Base-by-base conservation (phyloP, 2,329 filamentous ascomycete genomes). In the Calonectria leucothoes region DNA sequence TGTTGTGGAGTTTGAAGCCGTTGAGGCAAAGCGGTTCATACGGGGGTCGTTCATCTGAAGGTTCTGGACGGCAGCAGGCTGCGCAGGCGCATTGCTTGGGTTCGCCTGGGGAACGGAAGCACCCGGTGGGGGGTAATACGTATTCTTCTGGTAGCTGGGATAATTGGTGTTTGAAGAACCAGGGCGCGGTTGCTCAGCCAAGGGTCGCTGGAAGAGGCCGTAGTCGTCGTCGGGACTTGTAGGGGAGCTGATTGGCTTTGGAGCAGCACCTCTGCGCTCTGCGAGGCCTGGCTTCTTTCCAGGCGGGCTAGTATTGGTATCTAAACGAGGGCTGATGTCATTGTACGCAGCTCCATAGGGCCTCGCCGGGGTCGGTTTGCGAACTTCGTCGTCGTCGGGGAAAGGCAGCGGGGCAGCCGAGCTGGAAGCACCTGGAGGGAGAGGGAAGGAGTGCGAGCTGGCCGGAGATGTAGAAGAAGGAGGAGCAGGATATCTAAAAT, bases 1-100 rank as follows among this genome's bases (percentile, higher is more conserved):
- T 2, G 96, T 98, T 0, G 97, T 99, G 2, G 96, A 98, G 15
- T 93, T 98, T 0, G 97, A 98, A 17, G 96, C 95, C 10, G 95
- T 98, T 3, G 96, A 98, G 14, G 90, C 88, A 77, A 92, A 92
- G 55, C 92, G 88, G 80, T 91, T 92, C 75, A 93, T 89, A 35
- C 87, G 86, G 65, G 80, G 85, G n/a, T 89, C 87, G 33, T 81
- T 81, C n/a, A 85, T 83, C 81, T 73, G 79, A 25, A 77, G 59
- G 49, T 81, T 76, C 71, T 82, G 71, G 55, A 72, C 69, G 65
- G 71, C 74, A 8, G 73, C 73, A 6, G 77, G 70, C 49, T 79
- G 79, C n/a, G 74, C 71, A 59, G 74, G 65, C 3, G 79, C 81
- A 82, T 83, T 83, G 72, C 77, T 82, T 23, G 81, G 83, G 15